A percentile compares a stretch with the other conserved stretches of the same genome.
Conservation (phyloP, 2,329 filamentous ascomycete species). For the Byssoonygena ceratinophila region DNA sequence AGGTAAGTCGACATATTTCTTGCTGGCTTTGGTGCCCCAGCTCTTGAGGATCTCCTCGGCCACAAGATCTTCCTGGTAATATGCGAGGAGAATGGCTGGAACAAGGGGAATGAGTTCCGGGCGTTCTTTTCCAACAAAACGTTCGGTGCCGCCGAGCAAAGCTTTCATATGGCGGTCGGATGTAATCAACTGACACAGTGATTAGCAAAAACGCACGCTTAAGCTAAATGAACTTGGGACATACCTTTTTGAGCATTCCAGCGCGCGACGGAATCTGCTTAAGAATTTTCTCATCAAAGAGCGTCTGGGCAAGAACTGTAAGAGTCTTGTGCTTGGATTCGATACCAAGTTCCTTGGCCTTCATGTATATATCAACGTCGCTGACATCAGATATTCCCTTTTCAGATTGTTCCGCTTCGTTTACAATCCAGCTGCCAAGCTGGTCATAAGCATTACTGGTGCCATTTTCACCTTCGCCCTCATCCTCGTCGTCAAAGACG, state of each 20-base stretch:
- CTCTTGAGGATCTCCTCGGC: slow-evolving; percentile 78
- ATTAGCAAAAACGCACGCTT: slow-evolving; percentile 8
- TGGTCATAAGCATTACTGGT: slow-evolving; percentile 74
- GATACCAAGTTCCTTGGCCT: slow-evolving; percentile 92
- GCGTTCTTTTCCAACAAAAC: slow-evolving; percentile 72
- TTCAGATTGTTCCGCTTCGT: slow-evolving; percentile 56
- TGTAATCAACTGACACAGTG: slow-evolving; percentile 54
- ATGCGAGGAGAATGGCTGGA: slow-evolving; percentile 74
- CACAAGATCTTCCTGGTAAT: slow-evolving; percentile 84
- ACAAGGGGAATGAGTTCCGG: slow-evolving; percentile 67
- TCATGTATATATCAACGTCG: slow-evolving; percentile 86
- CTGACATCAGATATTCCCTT: slow-evolving; percentile 68
- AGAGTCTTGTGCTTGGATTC: slow-evolving; percentile 90
- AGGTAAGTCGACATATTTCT: slow-evolving; percentile 87
- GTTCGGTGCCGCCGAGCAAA: slow-evolving; percentile 87
- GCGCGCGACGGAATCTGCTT: slow-evolving; percentile 78
- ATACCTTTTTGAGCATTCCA: slow-evolving; percentile 75
- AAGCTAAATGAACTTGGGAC: slow-evolving; percentile 19
- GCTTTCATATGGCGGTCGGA: slow-evolving; percentile 94
- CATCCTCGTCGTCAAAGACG: slow-evolving; percentile 68
- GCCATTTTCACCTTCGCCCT: slow-evolving; percentile 67
- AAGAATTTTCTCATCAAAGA: slow-evolving; percentile 84
- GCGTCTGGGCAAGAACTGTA: slow-evolving; percentile 79
- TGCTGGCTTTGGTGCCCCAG: slow-evolving; percentile 92
- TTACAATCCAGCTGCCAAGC: slow-evolving; percentile 84